Conservation (phyloP, 371 early-diverging fungal species). For the Lichtheimia hyalospora region DNA sequence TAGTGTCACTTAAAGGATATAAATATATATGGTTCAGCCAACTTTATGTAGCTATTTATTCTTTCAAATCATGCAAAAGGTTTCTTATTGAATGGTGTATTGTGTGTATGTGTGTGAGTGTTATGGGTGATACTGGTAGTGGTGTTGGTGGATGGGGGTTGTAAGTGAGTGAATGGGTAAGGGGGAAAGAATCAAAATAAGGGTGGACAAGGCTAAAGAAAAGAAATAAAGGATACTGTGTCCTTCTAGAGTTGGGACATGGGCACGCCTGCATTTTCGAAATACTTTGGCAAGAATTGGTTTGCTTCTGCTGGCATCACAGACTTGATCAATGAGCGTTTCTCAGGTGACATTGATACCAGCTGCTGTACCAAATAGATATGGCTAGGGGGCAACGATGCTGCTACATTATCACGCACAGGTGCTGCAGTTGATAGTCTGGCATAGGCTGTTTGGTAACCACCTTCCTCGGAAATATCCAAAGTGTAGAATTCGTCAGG, state of each 20-base stretch:
- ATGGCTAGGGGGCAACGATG: constrained; percentile 28
- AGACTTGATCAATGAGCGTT: constrained; percentile 24
- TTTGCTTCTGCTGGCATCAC: constrained; percentile 24
- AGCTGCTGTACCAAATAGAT: constrained; percentile 44
- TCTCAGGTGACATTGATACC: constrained; percentile 31
- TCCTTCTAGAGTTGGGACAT: constrained; percentile 26
- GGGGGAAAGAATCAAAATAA: background rate
- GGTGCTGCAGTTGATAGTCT: constrained; percentile 60
- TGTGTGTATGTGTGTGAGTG: background rate
- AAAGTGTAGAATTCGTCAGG: constrained; percentile 72
- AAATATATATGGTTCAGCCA: no score
- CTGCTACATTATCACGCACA: constrained; percentile 45
- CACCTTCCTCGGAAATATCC: constrained; percentile 70
- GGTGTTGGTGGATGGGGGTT: background rate
- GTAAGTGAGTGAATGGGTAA: background rate
- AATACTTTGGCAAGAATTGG: constrained; percentile 39
- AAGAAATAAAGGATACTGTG: background rate
- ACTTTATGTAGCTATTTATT: no score
- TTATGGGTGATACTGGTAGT: background rate
- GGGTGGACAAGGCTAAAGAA: background rate
- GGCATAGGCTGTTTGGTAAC: constrained; percentile 79
- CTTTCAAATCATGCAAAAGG: no score
- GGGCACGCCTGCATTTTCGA: constrained; percentile 31
- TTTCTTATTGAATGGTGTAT: no score
- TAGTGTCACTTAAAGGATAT: no score